phyloP scores from a whole-genome alignment of 176 grass and related monocot genomes.

The Carex cristatella region DNA sequence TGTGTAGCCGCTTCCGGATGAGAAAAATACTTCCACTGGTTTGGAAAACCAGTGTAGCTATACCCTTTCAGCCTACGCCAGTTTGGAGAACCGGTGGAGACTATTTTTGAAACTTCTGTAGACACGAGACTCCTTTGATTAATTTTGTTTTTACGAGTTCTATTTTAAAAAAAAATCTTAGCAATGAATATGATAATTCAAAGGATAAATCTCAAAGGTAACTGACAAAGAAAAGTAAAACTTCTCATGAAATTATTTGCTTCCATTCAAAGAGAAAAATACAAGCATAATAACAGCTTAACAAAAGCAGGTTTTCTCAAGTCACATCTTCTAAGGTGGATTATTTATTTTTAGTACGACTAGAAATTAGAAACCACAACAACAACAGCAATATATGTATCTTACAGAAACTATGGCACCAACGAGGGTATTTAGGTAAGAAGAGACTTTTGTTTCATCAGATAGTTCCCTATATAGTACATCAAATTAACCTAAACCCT shows the following conservation, averaged over 20 bases:
- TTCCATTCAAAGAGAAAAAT: not conserved
- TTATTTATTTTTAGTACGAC: not conserved
- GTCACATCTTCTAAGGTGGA: not conserved
- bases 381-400: not conserved
- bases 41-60: too few relatives aligned
- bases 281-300: not conserved
- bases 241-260: not conserved
- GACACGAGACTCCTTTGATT: too few relatives aligned
- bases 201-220: not conserved
- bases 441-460: conserved; percentile 21
- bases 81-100: too few relatives aligned
- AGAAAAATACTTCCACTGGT: too few relatives aligned
- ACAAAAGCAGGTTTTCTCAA: not conserved
- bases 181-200: not conserved
- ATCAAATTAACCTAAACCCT: conserved; percentile 17
- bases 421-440: conserved; percentile 10
- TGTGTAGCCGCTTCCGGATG: too few relatives aligned
- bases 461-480: conserved; percentile 22
- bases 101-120: too few relatives aligned
- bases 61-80: too few relatives aligned
- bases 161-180: too few relatives aligned
- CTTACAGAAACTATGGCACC: conserved; percentile 1
- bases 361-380: conserved; percentile 5
- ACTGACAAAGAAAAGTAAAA: not conserved
- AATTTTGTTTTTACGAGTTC: too few relatives aligned